These are phyloP conservation scores for Fraxinus dipetala DNA, from an alignment of 305 asterid species.

Conservation along the genomic window DNA sequence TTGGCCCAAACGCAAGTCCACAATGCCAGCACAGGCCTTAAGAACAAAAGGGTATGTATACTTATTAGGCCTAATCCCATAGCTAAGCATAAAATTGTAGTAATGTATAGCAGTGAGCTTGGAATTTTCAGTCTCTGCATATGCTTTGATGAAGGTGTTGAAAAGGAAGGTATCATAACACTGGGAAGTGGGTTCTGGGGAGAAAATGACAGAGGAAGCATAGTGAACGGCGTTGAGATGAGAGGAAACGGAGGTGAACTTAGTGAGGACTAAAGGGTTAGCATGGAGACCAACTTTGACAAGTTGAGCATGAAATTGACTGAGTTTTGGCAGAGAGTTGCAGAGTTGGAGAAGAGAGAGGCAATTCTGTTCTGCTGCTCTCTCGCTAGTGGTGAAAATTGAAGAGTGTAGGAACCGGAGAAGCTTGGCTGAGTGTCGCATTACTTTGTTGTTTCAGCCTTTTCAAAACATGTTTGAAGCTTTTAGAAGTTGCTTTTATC, in stretches of 20 bases:
- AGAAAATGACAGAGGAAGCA: constrained; percentile 58
- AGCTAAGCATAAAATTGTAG: constrained; percentile 47
- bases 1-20: constrained; percentile 46
- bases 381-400: constrained; percentile 15
- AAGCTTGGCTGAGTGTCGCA: constrained; percentile 11
- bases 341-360: constrained; percentile 60
- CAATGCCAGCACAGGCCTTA: constrained; percentile 77
- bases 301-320: constrained; percentile 54
- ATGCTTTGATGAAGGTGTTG: constrained; percentile 65
- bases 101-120: constrained; percentile 41
- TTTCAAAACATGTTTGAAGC: not conserved
- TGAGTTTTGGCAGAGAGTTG: constrained; percentile 53
- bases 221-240: constrained; percentile 43
- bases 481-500: not conserved
- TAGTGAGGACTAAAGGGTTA: constrained; percentile 64
- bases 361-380: constrained; percentile 67
- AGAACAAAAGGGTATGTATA: constrained; percentile 74
- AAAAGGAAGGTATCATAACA: constrained; percentile 67
- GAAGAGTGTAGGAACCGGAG: constrained; percentile 12
- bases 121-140: constrained; percentile 41
- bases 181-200: constrained; percentile 41
- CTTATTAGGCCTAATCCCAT: constrained; percentile 51
- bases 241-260: constrained; percentile 60
- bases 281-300: constrained; percentile 58
- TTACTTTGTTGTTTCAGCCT: not conserved